Conservation (phyloP, 192 early-diverging fungal genomes). For the Pecoramyces ruminantium region DNA sequence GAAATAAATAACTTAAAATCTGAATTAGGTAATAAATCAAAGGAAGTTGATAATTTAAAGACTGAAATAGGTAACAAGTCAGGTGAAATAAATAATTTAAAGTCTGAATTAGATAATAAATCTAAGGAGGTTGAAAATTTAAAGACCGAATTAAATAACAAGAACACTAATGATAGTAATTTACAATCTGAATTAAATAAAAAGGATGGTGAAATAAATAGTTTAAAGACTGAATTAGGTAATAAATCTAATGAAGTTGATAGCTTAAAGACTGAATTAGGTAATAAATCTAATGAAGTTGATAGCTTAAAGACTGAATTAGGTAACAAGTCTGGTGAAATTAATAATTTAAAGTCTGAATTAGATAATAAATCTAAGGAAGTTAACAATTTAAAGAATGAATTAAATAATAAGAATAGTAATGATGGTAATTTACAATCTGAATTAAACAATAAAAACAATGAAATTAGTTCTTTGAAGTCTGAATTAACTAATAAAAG, state of each 20-base stretch:
- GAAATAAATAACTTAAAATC: not conserved
- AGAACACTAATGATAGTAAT: too few species aligned
- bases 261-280: not conserved
- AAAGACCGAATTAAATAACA: too few species aligned
- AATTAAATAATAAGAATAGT: not conserved
- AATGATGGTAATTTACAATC: too few species aligned
- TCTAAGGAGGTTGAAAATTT: too few species aligned
- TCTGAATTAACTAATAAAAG: too few species aligned
- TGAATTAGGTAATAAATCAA: not conserved
- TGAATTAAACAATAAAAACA: too few species aligned
- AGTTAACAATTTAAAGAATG: not conserved
- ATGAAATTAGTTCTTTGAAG: too few species aligned
- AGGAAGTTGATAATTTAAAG: too few species aligned
- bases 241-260: not conserved
- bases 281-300: not conserved
- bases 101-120: not conserved
- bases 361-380: not conserved
- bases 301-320: not conserved
- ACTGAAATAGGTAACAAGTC: not conserved
- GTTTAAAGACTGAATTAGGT: not conserved
- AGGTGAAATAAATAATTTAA: not conserved
- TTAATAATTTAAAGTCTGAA: not conserved
- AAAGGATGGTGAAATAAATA: not conserved
- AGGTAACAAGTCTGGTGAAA: not conserved
- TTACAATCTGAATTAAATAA: too few species aligned